Evolutionary conservation across 2,329 filamentous ascomycete genomes (phyloP), one percentile per base, ranked within the genome.

Genomic region (Fusarium transvaalense): DNA sequence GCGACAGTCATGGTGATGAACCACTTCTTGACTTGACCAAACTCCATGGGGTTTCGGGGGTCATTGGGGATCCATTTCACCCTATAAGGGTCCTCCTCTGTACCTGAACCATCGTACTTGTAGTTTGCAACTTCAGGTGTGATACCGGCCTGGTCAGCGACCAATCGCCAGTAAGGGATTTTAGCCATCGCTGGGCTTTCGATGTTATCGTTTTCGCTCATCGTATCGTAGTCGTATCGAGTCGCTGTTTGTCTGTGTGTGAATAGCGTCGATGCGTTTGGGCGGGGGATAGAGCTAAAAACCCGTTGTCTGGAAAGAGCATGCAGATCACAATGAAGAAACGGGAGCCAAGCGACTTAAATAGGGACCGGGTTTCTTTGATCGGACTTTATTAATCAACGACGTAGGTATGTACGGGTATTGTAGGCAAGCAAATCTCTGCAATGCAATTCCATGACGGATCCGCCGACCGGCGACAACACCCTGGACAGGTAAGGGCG

Each of bases 1-100:
- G 66, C 66, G 15, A 69, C 66, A 2, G 62, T 69, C 53, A 70
- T 56, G n/a, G 66, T 69, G 48, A 69, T 70, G 53, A 67, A 70
- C 66, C 66, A 69, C 25, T 69, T 69, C 41, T 61, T 69, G 38
- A 56, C 58, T 25, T 48, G 31, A 21, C 66, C 34, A 10, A 70
- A 69, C 15, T 23, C 9, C 66, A 69, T 69, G 6, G 66, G 66
- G 39, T 69, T 70, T 60, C 66, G 52, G 3, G 66, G 66, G 7
- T 69, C 66, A 35, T 69, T 67, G 57, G 66, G 66, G 10, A 69
- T 69, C 66, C 66, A 69, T 67, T 60, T 69, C 37, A 69, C 66
- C 13, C 29, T 64, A 25, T 69, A 69, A 4, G 66, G 66, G 15
- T 70, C 66, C 19, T 67, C 56, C 25, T 70, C 62, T 25, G 66